These are phyloP conservation scores for Aspergillus awamori DNA, from an alignment of 2,329 filamentous ascomycete species.

Conservation along the genomic window DNA sequence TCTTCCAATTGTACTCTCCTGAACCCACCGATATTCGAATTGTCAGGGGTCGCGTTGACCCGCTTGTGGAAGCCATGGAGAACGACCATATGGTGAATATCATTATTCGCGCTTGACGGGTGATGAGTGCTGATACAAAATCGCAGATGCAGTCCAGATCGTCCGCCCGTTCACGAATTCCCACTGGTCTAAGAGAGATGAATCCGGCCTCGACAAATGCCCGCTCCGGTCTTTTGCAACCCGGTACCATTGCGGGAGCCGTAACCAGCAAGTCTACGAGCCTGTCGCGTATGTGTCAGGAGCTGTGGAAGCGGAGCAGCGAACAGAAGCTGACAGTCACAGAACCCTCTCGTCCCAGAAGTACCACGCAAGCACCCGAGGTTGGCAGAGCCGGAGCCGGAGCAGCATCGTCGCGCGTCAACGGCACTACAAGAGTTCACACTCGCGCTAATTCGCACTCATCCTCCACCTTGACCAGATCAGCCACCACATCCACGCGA, in stretches of 20 bases:
- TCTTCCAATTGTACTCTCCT: neutral
- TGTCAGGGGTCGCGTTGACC: neutral
- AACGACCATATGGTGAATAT: constrained; percentile 35
- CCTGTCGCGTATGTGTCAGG: constrained; percentile 40
- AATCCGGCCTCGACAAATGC: constrained; percentile 58
- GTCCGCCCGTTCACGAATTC: constrained; percentile 35
- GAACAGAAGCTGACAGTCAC: constrained; percentile 34
- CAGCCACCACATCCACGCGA: constrained; percentile 48
- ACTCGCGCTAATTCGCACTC: constrained; percentile 39
- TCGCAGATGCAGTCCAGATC: constrained; percentile 31
- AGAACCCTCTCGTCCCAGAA: constrained; percentile 52
- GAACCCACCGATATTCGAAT: neutral
- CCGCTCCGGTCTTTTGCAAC: constrained; percentile 48
- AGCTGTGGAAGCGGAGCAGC: neutral
- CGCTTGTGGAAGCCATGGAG: constrained; percentile 31
- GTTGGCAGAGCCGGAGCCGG: constrained; percentile 31
- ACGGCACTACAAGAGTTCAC: constrained; percentile 47
- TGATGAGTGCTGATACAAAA: constrained; percentile 9
- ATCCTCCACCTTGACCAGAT: constrained; percentile 42
- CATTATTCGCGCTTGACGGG: neutral
- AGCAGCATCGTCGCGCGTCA: constrained; percentile 27
- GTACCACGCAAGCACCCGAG: constrained; percentile 54
- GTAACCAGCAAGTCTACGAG: constrained; percentile 53
- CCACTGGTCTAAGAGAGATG: constrained; percentile 52
- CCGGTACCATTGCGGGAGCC: constrained; percentile 43